Evolutionary conservation across 352 stramenopile genomes (phyloP), one percentile per base, ranked within the genome.

Genomic region (Blastocystis sp.): DNA sequence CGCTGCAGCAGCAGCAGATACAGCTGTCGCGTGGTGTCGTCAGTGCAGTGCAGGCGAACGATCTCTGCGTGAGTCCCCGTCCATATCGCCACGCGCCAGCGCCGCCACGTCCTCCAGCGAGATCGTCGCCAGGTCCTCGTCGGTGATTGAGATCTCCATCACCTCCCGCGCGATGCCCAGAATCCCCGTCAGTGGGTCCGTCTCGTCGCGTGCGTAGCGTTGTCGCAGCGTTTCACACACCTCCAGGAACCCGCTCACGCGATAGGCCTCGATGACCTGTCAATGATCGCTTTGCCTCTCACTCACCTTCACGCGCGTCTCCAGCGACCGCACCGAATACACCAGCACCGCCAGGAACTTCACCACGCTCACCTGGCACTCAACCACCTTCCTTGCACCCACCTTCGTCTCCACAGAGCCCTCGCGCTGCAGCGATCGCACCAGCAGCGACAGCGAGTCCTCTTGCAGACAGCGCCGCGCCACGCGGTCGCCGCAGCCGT

Each of bases 291-390:
- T 27, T 14, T 27, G 29, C 38, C n/a, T 6, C 8, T n/a, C 8
- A 4, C 18, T 7, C 38, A 78, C 67, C 0, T 32, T 38, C 67
- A 78, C 67, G 27, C 44, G 38, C 42, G n/a, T 59, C 51, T 32
- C 56, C 38, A 78, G 49, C 4, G 67, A 56, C 38, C 38, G 24
- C 42, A 59, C 42, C 16, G 67, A 78, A 61, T 78, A 78, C 42
- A 78, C 67, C 67, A 78, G 36, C 27, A 78, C 42, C 6, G 67
- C 67, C 27, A 78, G 34, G 7, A 78, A 78, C 51, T 78, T 78
- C 27, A 78, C 21, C 21, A 61, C 57, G 16, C 18, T 61, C 67
- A 78, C 38, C 38, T 61, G 27, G n/a, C n/a, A n/a, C n/a, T n/a
- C n/a, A n/a, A n/a, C n/a, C n/a, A n/a, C n/a, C n/a, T n/a, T n/a